Conservation (phyloP, 495 filamentous ascomycete species). For the Neurospora sp. region DNA sequence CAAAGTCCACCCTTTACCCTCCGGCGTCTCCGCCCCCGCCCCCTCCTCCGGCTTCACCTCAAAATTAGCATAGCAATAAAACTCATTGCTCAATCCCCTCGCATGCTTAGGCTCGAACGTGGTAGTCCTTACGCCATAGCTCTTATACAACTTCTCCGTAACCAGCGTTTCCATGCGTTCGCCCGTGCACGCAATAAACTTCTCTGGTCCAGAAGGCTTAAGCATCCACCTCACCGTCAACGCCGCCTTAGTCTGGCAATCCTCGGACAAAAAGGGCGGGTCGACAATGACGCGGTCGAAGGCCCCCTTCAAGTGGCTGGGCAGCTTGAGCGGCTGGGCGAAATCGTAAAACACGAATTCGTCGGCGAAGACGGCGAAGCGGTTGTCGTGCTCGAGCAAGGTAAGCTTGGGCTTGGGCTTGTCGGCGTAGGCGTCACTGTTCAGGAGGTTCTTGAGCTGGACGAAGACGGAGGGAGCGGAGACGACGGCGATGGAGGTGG, state of each 20-base stretch:
- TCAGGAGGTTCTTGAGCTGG: slow-evolving; percentile 54
- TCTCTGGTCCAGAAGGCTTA: slow-evolving; percentile 16
- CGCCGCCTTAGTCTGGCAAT: slow-evolving; percentile 76
- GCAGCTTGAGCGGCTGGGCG: slow-evolving; percentile 50
- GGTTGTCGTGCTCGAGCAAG: slow-evolving; percentile 60
- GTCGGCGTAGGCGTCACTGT: slow-evolving; percentile 20
- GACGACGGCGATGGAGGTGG: slow-evolving; percentile 49
- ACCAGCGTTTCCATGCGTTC: slow-evolving; percentile 53
- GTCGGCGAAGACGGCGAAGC: slow-evolving; percentile 53
- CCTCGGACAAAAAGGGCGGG: slow-evolving; percentile 67
- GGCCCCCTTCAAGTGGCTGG: slow-evolving; percentile 49
- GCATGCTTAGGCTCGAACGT: slow-evolving; percentile 53
- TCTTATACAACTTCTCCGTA: slow-evolving; percentile 36
- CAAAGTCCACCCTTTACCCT: not conserved
- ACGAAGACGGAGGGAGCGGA: slow-evolving; percentile 72
- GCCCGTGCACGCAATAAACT: slow-evolving; percentile 60
- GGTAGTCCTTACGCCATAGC: slow-evolving; percentile 43
- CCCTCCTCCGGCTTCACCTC: slow-evolving; percentile 33
- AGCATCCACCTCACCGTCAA: slow-evolving; percentile 63
- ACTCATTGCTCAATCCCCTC: slow-evolving; percentile 66
- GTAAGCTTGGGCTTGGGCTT: slow-evolving; percentile 41
- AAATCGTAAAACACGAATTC: slow-evolving; percentile 71
- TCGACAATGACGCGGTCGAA: slow-evolving; percentile 62
- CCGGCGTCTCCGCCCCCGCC: not conserved
- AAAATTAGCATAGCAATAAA: slow-evolving; percentile 68